phyloP scores from a whole-genome alignment of 2,329 filamentous ascomycete species.

The Ploettnerulaceae sp. region DNA sequence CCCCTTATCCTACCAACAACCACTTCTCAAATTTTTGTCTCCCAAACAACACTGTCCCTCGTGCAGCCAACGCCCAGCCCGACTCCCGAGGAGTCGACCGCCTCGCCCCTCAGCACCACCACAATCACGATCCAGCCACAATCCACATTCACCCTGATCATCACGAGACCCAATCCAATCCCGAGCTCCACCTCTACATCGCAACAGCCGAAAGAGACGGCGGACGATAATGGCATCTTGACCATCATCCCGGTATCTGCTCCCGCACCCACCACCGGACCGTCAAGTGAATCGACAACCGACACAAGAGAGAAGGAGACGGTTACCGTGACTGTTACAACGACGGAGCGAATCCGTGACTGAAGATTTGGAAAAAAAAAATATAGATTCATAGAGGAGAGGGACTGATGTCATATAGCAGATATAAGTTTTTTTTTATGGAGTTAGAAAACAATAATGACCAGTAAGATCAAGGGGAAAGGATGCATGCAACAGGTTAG shows the following conservation, averaged over 20 bases:
- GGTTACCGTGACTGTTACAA: slow-evolving; percentile 17
- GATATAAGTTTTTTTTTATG: too few species aligned
- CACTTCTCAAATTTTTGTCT: background rate
- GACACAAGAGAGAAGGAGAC: slow-evolving; percentile 9
- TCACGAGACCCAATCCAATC: background rate
- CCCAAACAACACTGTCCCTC: background rate
- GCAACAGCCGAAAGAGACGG: background rate
- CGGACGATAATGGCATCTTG: background rate
- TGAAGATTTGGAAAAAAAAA: background rate
- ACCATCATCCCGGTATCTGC: slow-evolving; percentile 11
- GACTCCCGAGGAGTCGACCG: background rate
- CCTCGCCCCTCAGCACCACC: background rate
- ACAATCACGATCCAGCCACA: background rate
- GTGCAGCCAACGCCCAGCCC: background rate
- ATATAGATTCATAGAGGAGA: background rate
- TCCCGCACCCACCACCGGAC: background rate
- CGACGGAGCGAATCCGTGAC: slow-evolving; percentile 4
- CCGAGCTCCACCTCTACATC: background rate
- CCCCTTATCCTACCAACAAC: background rate
- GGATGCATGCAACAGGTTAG: too few species aligned
- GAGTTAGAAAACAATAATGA: too few species aligned
- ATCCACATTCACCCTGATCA: background rate
- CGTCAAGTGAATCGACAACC: background rate
- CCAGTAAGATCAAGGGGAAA: too few species aligned
- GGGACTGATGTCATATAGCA: slow-evolving; percentile 35